A percentile compares a stretch with the other conserved stretches of the same genome.
Conservation (phyloP, 2,329 filamentous ascomycete species). For the Aspergillus versicolor region DNA sequence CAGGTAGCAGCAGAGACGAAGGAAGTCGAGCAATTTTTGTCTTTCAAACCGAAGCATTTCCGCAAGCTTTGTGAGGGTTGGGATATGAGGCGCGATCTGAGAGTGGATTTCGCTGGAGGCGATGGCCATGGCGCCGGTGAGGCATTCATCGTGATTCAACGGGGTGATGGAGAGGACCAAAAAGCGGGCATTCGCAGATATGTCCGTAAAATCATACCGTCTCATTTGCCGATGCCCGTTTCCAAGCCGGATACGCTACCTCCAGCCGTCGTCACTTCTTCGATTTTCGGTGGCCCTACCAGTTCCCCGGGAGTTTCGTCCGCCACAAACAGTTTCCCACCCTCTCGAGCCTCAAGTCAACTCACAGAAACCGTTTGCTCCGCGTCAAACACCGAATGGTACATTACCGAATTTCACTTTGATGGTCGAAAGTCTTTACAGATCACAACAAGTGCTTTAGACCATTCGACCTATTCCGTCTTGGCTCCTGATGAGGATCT, state of each 20-base stretch:
- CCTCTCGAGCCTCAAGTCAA: conserved; percentile 33
- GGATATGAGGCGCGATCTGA: conserved; percentile 84
- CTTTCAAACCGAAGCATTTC: conserved; percentile 73
- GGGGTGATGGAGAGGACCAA: conserved; percentile 64
- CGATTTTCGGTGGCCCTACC: conserved; percentile 52
- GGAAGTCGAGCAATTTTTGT: conserved; percentile 76
- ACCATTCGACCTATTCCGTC: conserved; percentile 70
- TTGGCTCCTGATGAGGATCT: conserved; percentile 78
- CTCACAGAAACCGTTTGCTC: conserved; percentile 34
- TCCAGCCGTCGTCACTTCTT: conserved; percentile 30
- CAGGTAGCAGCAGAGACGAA: conserved; percentile 74
- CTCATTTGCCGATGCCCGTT: conserved; percentile 20
- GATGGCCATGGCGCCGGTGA: conserved; percentile 77
- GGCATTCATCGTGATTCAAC: conserved; percentile 69
- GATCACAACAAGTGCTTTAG: conserved; percentile 70
- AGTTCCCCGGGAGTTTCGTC: conserved; percentile 21
- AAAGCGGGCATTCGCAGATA: conserved; percentile 56
- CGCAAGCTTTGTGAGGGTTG: conserved; percentile 76
- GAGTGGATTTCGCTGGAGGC: conserved; percentile 85
- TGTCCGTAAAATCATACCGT: conserved; percentile 52
- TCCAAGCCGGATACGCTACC: background rate
- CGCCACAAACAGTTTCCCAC: conserved; percentile 24
- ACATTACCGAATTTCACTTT: conserved; percentile 60
- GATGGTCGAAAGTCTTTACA: conserved; percentile 59
- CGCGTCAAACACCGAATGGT: conserved; percentile 63